phyloP scores from a whole-genome alignment of 176 grass and related monocot species.

The Oryza glumipatula region DNA sequence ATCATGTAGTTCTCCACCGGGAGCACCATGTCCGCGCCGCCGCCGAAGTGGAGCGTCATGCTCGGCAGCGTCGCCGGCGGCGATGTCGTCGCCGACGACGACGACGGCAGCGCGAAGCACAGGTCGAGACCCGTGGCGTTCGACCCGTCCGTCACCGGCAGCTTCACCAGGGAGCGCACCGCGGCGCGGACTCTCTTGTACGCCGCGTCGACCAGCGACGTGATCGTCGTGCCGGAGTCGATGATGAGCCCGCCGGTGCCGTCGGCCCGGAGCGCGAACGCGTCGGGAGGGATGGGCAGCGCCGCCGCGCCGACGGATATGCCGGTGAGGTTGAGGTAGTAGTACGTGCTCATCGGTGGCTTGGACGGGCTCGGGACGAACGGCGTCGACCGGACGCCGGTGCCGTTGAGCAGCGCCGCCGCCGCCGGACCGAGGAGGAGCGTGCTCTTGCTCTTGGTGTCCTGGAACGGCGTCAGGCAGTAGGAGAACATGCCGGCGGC shows the following conservation, averaged over 20 bases:
- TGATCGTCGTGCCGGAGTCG: conserved; percentile 71
- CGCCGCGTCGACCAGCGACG: conserved; percentile 35
- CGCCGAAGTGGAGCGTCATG: conserved; percentile 60
- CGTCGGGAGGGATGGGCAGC: conserved; percentile 26
- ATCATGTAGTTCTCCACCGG: conserved; percentile 65
- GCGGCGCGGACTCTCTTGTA: conserved; percentile 44
- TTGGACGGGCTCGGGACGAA: conserved; percentile 54
- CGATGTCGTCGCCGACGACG: neutral
- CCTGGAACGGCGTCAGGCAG: conserved; percentile 63
- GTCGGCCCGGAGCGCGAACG: conserved; percentile 42
- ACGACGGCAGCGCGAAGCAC: conserved; percentile 52
- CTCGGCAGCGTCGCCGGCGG: conserved; percentile 53
- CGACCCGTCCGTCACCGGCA: conserved; percentile 36
- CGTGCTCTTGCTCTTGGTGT: conserved; percentile 56
- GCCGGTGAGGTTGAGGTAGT: conserved; percentile 67
- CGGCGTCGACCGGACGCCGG: conserved; percentile 48
- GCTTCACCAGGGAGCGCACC: conserved; percentile 36
- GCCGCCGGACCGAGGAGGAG: conserved; percentile 53
- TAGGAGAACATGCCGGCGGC: conserved; percentile 70
- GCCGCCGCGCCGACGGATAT: conserved; percentile 56
- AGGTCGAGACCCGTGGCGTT: conserved; percentile 43
- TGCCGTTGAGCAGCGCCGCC: conserved; percentile 36
- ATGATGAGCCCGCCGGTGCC: conserved; percentile 70
- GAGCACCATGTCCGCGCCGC: conserved; percentile 62
- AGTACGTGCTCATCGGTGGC: conserved; percentile 52